These are phyloP conservation scores for Fonsecaea erecta DNA, from an alignment of 2,329 filamentous ascomycete genomes.

Conservation along the genomic window DNA sequence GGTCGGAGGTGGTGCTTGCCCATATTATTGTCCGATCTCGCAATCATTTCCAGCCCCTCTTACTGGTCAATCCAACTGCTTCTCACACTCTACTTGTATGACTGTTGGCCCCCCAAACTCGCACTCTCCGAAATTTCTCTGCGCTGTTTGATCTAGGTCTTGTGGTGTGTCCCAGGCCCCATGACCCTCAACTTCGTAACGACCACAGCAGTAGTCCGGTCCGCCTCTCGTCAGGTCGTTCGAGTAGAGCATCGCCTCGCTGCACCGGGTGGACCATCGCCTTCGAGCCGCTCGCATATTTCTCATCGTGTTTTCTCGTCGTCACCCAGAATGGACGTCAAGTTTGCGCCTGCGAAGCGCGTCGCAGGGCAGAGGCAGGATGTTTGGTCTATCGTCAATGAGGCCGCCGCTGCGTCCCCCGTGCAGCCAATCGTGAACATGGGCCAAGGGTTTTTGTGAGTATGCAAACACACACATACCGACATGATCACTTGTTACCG, in stretches of 20 bases:
- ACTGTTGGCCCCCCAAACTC: neutral
- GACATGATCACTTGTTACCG: neutral
- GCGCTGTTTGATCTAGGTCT: neutral
- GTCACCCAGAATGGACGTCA: constrained; percentile 29
- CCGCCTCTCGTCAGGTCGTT: constrained; percentile 18
- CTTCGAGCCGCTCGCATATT: neutral
- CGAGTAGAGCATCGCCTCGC: constrained; percentile 8
- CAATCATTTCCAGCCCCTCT: constrained; percentile 14
- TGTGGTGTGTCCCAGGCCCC: constrained; percentile 5
- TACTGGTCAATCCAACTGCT: constrained; percentile 2
- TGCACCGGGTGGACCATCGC: neutral
- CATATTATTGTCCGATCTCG: constrained; percentile 16
- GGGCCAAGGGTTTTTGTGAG: constrained; percentile 66
- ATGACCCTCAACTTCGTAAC: constrained; percentile 24
- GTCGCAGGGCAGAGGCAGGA: constrained; percentile 57
- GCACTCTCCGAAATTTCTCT: neutral
- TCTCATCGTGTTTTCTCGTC: constrained; percentile 24
- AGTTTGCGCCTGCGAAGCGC: constrained; percentile 53
- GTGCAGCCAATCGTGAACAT: constrained; percentile 69
- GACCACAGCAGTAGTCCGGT: constrained; percentile 21
- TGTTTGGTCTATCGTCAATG: constrained; percentile 68
- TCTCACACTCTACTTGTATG: neutral
- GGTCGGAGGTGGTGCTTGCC: neutral
- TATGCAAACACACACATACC: constrained; percentile 27
- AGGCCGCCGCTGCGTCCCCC: constrained; percentile 66